These are phyloP conservation scores for Mortierella sp. DNA, from an alignment of 371 early-diverging fungal species.

Conservation along the genomic window DNA sequence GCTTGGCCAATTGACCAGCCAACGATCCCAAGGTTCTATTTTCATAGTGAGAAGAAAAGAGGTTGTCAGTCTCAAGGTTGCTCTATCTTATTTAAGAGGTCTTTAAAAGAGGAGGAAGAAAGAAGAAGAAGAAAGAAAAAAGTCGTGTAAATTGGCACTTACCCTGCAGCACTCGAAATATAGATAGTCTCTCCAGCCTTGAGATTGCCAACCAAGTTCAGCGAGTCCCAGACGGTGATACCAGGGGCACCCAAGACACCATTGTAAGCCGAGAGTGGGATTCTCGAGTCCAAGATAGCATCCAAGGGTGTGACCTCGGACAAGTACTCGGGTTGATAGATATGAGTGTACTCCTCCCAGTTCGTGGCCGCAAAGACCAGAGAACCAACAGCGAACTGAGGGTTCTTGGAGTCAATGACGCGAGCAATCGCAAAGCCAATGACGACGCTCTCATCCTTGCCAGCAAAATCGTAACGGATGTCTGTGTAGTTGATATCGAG, in stretches of 20 bases:
- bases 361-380: slow-evolving; percentile 6
- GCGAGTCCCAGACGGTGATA: slow-evolving; percentile 43
- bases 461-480: slow-evolving; percentile 32
- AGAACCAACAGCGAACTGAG: slow-evolving; percentile 18
- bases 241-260: slow-evolving; percentile 68
- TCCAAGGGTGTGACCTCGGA: slow-evolving; percentile 12
- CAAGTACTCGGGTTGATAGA: neutral
- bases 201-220: slow-evolving; percentile 58
- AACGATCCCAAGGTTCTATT: slow-evolving; percentile 67
- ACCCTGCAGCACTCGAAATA: slow-evolving; percentile 65
- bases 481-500: slow-evolving; percentile 10
- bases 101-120: neutral
- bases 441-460: slow-evolving; percentile 14
- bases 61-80: neutral
- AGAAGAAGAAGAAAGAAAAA: neutral
- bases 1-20: slow-evolving; percentile 72
- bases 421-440: slow-evolving; percentile 32
- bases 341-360: slow-evolving; percentile 29
- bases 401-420: slow-evolving; percentile 33
- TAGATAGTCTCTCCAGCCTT: slow-evolving; percentile 76
- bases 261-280: slow-evolving; percentile 35
- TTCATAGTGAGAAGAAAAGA: neutral
- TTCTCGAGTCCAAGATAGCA: neutral
- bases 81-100: neutral
- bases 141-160: neutral